A percentile compares a stretch with the other conserved stretches of the same genome.
Evolutionary conservation across 768 basidiomycete species (phyloP).

Genomic region (Panellus pusillus): DNA sequence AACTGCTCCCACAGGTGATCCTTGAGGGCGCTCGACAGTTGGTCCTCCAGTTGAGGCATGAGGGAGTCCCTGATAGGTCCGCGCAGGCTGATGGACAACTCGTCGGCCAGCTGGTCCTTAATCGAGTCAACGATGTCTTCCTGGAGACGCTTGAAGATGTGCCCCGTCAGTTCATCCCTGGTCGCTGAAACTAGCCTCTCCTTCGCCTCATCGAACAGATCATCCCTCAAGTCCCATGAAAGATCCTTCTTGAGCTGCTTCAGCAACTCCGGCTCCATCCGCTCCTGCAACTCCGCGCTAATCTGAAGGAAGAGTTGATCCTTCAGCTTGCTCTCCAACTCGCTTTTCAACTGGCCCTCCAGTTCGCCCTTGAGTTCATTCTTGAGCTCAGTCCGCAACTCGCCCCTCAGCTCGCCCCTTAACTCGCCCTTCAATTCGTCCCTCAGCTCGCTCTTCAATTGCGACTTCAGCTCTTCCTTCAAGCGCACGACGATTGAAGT

Average conservation of each 20-base stretch:
- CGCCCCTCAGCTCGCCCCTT: not conserved
- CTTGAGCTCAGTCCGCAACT: not conserved
- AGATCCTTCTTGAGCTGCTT: constrained; percentile 7
- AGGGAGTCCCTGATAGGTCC: constrained; percentile 14
- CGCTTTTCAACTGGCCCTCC: not conserved
- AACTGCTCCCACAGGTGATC: constrained; percentile 13
- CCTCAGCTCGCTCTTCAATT: constrained; percentile 7
- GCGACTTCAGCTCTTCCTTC: constrained; percentile 4
- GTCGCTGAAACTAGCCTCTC: constrained; percentile 10
- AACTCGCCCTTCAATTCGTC: not conserved
- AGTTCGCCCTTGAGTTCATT: not conserved
- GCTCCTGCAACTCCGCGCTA: constrained; percentile 10
- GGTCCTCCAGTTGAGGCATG: constrained; percentile 11
- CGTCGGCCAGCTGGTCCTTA: constrained; percentile 12
- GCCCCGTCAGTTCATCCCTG: constrained; percentile 10
- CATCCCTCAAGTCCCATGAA: not conserved
- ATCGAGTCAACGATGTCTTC: constrained; percentile 14
- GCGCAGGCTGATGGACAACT: constrained; percentile 9
- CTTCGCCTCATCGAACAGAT: constrained; percentile 14
- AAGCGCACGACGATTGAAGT: constrained; percentile 5
- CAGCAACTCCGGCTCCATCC: constrained; percentile 10
- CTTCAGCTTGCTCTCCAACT: not conserved
- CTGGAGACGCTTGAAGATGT: constrained; percentile 10
- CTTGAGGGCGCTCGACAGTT: constrained; percentile 14
- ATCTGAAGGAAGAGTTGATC: constrained; percentile 5